Percentiles rank a stretch among this genome's conserved stretches.
Evolutionary conservation across 495 filamentous ascomycete genomes (phyloP).

Genomic region (Trichocladium uniseriatum): DNA sequence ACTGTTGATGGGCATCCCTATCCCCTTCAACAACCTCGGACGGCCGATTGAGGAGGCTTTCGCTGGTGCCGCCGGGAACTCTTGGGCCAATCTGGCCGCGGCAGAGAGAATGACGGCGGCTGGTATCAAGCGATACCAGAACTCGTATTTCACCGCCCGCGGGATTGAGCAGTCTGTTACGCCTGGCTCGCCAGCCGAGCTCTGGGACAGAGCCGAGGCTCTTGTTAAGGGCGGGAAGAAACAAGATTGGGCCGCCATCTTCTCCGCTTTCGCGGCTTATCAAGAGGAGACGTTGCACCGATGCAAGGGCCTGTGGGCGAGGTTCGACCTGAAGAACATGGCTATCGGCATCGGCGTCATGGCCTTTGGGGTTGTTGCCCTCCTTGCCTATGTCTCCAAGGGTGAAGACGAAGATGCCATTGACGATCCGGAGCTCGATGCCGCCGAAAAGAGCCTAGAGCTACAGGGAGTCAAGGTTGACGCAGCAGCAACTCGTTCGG

Average conservation of each 20-base stretch:
- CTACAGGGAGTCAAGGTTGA: slow-evolving; percentile 26
- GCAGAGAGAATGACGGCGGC: slow-evolving; percentile 71
- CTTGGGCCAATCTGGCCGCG: slow-evolving; percentile 63
- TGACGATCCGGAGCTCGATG: slow-evolving; percentile 36
- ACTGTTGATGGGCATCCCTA: slow-evolving; percentile 77
- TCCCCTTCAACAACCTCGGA: slow-evolving; percentile 97
- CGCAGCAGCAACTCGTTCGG: slow-evolving; percentile 18
- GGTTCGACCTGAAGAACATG: slow-evolving; percentile 84
- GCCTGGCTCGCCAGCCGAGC: slow-evolving; percentile 43
- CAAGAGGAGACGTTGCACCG: slow-evolving; percentile 67
- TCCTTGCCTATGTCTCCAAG: slow-evolving; percentile 61
- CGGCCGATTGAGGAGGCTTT: slow-evolving; percentile 92
- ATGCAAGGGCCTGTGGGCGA: slow-evolving; percentile 83
- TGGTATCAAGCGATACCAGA: slow-evolving; percentile 84
- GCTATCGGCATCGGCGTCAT: slow-evolving; percentile 64
- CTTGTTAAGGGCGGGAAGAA: slow-evolving; percentile 18
- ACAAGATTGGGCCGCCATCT: slow-evolving; percentile 34
- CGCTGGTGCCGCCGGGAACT: slow-evolving; percentile 52
- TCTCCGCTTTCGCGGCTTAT: slow-evolving; percentile 58
- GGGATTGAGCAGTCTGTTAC: slow-evolving; percentile 52
- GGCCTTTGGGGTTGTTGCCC: slow-evolving; percentile 50
- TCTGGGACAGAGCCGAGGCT: slow-evolving; percentile 46
- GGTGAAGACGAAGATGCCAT: slow-evolving; percentile 36
- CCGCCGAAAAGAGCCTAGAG: slow-evolving; percentile 36
- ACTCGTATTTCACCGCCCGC: slow-evolving; percentile 45